Percentiles rank a stretch among this genome's conserved stretches.
Conservation (phyloP, 2,329 filamentous ascomycete genomes). For the Fusarium luffae region DNA sequence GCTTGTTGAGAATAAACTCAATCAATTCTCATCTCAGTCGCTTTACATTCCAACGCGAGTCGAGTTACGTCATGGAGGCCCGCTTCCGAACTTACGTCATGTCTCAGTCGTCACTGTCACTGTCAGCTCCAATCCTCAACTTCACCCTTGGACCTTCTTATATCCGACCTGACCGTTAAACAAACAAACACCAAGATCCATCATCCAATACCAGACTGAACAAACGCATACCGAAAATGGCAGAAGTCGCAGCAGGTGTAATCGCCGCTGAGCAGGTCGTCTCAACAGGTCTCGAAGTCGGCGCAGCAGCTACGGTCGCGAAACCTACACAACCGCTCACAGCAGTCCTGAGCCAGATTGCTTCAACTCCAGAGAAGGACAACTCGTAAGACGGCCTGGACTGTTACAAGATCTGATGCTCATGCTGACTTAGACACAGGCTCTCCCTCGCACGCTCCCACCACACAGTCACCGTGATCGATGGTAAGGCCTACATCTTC, state of each 20-base stretch:
- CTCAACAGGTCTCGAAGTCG: slow-evolving; percentile 35
- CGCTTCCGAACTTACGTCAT: slow-evolving; percentile 25
- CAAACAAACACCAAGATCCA: neutral
- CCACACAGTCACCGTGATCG: slow-evolving; percentile 31
- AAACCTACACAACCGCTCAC: slow-evolving; percentile 36
- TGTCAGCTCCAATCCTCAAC: neutral
- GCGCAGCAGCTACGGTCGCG: slow-evolving; percentile 29
- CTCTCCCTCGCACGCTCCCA: slow-evolving; percentile 31
- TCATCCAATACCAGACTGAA: no score
- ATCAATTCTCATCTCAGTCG: neutral
- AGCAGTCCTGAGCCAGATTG: slow-evolving; percentile 37
- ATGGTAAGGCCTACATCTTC: slow-evolving; percentile 33
- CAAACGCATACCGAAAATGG: slow-evolving; percentile 7
- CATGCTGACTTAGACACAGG: neutral
- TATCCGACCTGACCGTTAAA: neutral
- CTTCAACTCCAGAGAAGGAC: slow-evolving; percentile 18
- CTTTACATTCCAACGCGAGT: neutral
- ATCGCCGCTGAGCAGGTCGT: slow-evolving; percentile 36
- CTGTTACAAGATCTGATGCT: neutral
- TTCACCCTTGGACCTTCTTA: neutral
- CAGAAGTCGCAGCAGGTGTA: slow-evolving; percentile 37
- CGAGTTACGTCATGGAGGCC: slow-evolving; percentile 16
- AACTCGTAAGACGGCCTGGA: neutral
- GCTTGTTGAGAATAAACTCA: neutral
- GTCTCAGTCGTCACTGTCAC: slow-evolving; percentile 4